Conservation (phyloP, 768 basidiomycete species). For the Xerocomellus chrysenteron region DNA sequence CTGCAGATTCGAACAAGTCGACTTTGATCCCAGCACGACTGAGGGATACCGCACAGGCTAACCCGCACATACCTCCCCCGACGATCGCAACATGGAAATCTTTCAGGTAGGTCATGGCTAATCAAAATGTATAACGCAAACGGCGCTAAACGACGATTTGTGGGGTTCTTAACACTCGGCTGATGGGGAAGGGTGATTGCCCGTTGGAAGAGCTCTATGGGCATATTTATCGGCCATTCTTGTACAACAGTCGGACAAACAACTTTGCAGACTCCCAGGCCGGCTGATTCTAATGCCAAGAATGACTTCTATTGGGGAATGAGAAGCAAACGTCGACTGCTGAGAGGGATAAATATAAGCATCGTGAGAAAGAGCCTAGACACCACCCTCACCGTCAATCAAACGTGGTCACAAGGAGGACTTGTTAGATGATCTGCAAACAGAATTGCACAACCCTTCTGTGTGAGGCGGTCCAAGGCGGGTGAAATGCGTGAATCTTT, state of each 20-base stretch:
- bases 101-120: constrained; percentile 21
- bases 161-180: neutral
- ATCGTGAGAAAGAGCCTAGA: neutral
- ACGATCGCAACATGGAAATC: constrained; percentile 52
- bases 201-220: neutral
- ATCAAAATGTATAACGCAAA: neutral
- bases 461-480: constrained; percentile 32
- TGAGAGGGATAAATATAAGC: neutral
- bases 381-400: constrained; percentile 7
- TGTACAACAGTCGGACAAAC: neutral
- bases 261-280: neutral
- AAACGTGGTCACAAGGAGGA: constrained; percentile 20
- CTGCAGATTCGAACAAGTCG: constrained; percentile 54
- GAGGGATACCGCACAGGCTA: constrained; percentile 49
- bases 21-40: constrained; percentile 42
- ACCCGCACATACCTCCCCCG: constrained; percentile 55
- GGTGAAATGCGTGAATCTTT: constrained; percentile 38
- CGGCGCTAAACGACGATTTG: neutral
- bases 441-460: constrained; percentile 34
- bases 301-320: too few species aligned
- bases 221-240: neutral
- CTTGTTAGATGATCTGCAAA: constrained; percentile 10
- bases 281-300: neutral
- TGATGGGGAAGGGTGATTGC: neutral
- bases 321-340: neutral